phyloP scores from a whole-genome alignment of 2,329 filamentous ascomycete genomes.

The Zalaria sp. region DNA sequence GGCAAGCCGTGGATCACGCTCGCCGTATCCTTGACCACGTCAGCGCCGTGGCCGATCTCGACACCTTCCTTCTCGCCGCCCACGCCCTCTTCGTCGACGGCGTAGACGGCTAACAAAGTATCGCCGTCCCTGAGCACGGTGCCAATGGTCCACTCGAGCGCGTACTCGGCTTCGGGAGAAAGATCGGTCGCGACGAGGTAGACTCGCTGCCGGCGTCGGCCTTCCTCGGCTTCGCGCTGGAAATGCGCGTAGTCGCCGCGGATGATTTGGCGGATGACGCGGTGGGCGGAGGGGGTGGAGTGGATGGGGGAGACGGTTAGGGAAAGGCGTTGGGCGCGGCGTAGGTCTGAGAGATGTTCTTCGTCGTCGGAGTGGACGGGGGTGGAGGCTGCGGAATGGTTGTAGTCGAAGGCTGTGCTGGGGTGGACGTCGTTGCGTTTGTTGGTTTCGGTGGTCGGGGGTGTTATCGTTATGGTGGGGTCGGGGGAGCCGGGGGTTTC shows the following conservation, averaged over 20 bases:
- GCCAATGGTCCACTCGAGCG: constrained; percentile 93
- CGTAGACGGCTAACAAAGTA: constrained; percentile 84
- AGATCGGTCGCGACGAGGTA: constrained; percentile 94
- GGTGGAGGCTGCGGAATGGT: constrained; percentile 42
- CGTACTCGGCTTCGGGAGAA: constrained; percentile 87
- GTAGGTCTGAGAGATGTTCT: constrained; percentile 70
- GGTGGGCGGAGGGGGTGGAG: constrained; percentile 59
- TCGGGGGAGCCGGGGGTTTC: constrained; percentile 7
- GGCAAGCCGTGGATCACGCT: constrained; percentile 53
- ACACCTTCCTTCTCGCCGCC: constrained; percentile 30
- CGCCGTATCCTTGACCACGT: constrained; percentile 62
- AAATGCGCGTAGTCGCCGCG: constrained; percentile 73
- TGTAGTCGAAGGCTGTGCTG: constrained; percentile 67
- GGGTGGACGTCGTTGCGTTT: constrained; percentile 48
- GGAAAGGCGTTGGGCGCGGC: constrained; percentile 70
- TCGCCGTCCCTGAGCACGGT: constrained; percentile 90
- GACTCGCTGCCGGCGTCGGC: constrained; percentile 65
- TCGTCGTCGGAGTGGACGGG: constrained; percentile 76
- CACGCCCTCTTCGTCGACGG: constrained; percentile 69
- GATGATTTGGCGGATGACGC: constrained; percentile 78
- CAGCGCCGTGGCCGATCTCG: constrained; percentile 56
- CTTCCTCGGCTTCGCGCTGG: constrained; percentile 63
- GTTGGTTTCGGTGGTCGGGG: constrained; percentile 5
- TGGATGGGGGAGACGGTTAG: constrained; percentile 70
- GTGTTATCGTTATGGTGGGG: constrained; percentile 13